Evolutionary conservation across 257 asterid species (phyloP), one percentile per base, ranked within the genome.

Genomic region (Solanum habrochaites): DNA sequence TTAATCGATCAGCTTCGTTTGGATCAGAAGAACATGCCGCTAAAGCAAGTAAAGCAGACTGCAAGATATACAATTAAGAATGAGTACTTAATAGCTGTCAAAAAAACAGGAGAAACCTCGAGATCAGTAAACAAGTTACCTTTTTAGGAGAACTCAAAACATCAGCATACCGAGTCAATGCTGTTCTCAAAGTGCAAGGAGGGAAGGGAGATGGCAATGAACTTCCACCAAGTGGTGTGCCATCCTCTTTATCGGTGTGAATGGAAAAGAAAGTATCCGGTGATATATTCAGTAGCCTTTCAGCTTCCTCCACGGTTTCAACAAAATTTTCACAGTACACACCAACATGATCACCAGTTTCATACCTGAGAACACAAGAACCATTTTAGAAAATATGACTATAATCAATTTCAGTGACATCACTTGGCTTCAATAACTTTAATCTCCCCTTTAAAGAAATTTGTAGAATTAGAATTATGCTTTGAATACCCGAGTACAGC

Each of bases 261-360:
- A 97, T 70, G 20, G 99, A 96, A 90, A 97, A 97, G 89, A 90
- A 96, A 29, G 98, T 94, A 37, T 95, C 93, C 20, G 98, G 96
- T n/a, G 98, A 89, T 83, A 94, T n/a, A 85, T 90, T 90, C 71
- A 97, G 91, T 74, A 97, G 83, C 85, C 92, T 90, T 87, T 94
- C 99, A 43, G 99, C 99, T 90, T 97, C 99, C 90, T 93, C 99
- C 20, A 96, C 99, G 6, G 91, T 92, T 91, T 96, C 99, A 84
- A 91, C 64, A 87, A 91, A 84, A 90, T 97, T 97, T 88, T 97
- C 99, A 90, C 98, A 94, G 94, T 85, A 93, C 70, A 97, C 98
- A 86, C 99, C 99, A n/a, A 96, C 98, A 86, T 97, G 99, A 86
- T 97, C 99, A 43, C 99, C 99, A 2, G 99, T 97, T 90, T 95